Percentiles rank a stretch among this genome's conserved stretches.
Evolutionary conservation across 345 rosid species (phyloP).

Genomic region (Camelina neglecta): DNA sequence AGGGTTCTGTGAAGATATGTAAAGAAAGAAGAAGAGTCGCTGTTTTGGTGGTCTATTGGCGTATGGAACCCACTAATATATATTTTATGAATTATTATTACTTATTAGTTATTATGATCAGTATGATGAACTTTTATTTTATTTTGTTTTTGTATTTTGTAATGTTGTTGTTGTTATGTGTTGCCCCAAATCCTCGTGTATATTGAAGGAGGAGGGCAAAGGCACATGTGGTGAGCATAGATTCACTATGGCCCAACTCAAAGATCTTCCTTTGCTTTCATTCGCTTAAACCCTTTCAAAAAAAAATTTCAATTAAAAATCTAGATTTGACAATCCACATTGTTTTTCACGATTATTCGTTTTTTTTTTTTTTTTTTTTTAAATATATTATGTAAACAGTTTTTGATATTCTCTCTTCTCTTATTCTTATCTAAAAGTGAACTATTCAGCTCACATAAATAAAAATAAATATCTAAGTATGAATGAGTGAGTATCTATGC

Average conservation of each 20-base stretch:
- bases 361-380: not conserved
- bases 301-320: slow-evolving; percentile 16
- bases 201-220: slow-evolving; percentile 42
- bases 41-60: slow-evolving; percentile 40
- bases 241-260: slow-evolving; percentile 46
- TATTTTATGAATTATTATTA: not conserved
- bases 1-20: slow-evolving; percentile 33
- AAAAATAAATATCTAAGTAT: slow-evolving; percentile 25
- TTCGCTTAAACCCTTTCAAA: slow-evolving; percentile 28
- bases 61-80: slow-evolving; percentile 40
- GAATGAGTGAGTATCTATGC: slow-evolving; percentile 29
- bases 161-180: slow-evolving; percentile 23
- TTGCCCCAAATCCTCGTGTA: slow-evolving; percentile 36
- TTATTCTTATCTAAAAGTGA: slow-evolving; percentile 38
- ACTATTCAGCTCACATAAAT: slow-evolving; percentile 10
- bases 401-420: slow-evolving; percentile 19
- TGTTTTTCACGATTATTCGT: slow-evolving; percentile 27
- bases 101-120: not conserved
- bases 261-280: slow-evolving; percentile 38
- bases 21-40: slow-evolving; percentile 44
- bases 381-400: too few species aligned
- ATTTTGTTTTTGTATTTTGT: not conserved
- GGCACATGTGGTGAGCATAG: slow-evolving; percentile 53
- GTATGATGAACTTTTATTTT: not conserved
- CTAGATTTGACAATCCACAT: slow-evolving; percentile 37